These are phyloP conservation scores for Debaryomyces fabryi DNA, from an alignment of 1,139 yeast genomes.

Conservation along the genomic window DNA sequence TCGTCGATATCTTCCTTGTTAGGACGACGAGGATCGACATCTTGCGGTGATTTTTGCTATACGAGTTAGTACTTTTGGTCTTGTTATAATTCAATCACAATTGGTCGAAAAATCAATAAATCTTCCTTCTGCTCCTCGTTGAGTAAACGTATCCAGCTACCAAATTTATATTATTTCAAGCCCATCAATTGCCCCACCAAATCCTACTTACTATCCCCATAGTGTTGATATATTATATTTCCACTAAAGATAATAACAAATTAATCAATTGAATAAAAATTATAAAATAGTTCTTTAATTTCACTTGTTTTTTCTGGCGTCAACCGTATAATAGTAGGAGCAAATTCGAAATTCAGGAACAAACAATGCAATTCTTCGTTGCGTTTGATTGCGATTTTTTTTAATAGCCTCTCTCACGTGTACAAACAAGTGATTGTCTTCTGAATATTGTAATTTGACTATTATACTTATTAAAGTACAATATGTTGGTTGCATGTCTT, in stretches of 20 bases:
- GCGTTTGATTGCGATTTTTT: slow-evolving; percentile 6
- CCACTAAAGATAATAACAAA: slow-evolving; percentile 4
- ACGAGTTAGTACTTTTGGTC: slow-evolving; percentile 2
- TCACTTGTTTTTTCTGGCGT: slow-evolving; percentile 2
- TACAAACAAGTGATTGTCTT: background rate
- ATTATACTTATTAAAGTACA: background rate
- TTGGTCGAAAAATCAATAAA: background rate
- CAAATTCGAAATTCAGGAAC: slow-evolving; percentile 5
- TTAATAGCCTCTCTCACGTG: slow-evolving; percentile 7
- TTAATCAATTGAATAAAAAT: slow-evolving; percentile 5
- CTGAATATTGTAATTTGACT: background rate
- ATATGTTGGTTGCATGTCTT: background rate
- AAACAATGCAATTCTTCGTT: slow-evolving; percentile 4
- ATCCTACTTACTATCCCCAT: slow-evolving; percentile 8
- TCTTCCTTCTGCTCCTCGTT: background rate
- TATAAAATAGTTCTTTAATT: background rate
- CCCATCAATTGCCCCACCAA: background rate
- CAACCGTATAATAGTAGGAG: slow-evolving; percentile 1
- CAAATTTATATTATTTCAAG: background rate
- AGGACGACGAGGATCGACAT: slow-evolving; percentile 13
- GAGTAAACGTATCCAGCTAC: background rate
- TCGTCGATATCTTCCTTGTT: slow-evolving; percentile 37
- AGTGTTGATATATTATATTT: slow-evolving; percentile 4
- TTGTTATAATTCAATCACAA: background rate
- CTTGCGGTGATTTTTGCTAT: slow-evolving; percentile 11